phyloP scores from a whole-genome alignment of 2,329 filamentous ascomycete genomes.

The Penicillium aurantiogriseum region DNA sequence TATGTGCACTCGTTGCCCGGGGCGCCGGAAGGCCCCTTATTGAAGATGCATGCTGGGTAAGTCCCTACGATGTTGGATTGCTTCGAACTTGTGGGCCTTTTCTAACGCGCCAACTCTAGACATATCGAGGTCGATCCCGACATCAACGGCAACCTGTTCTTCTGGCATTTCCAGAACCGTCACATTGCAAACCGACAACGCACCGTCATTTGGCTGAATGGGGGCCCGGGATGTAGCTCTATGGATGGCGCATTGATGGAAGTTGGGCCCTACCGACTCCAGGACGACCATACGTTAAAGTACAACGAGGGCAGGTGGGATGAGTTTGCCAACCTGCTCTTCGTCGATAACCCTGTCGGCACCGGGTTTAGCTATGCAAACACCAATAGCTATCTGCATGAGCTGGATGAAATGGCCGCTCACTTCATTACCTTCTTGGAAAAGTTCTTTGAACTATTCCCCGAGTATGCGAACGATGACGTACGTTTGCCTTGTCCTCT shows the following conservation, averaged over 20 bases:
- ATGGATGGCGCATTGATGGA: constrained; percentile 98
- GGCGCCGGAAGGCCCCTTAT: constrained; percentile 69
- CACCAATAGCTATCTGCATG: constrained; percentile 79
- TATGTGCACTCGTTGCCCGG: constrained; percentile 84
- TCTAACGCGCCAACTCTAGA: constrained; percentile 47
- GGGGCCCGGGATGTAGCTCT: constrained; percentile 93
- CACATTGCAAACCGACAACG: constrained; percentile 90
- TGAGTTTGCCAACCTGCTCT: constrained; percentile 94
- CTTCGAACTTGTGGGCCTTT: background rate
- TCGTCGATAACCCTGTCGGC: constrained; percentile 95
- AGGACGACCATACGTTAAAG: constrained; percentile 66
- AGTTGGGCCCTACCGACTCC: constrained; percentile 86
- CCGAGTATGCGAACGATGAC: constrained; percentile 87
- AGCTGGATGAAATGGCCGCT: constrained; percentile 82
- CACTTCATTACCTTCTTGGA: constrained; percentile 88
- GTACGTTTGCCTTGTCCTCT: constrained; percentile 55
- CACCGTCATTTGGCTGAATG: constrained; percentile 95
- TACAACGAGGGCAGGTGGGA: constrained; percentile 97
- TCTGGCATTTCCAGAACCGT: constrained; percentile 95
- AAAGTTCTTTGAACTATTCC: constrained; percentile 87
- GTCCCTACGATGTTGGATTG: constrained; percentile 30
- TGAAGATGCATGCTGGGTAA: constrained; percentile 99
- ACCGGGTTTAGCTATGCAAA: constrained; percentile 96
- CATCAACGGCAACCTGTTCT: constrained; percentile 91
- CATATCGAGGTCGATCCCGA: constrained; percentile 87